A percentile compares a stretch with the other conserved stretches of the same genome.
Evolutionary conservation across 140 eudicot species (phyloP).

Genomic region (Ambrosia hybrid): DNA sequence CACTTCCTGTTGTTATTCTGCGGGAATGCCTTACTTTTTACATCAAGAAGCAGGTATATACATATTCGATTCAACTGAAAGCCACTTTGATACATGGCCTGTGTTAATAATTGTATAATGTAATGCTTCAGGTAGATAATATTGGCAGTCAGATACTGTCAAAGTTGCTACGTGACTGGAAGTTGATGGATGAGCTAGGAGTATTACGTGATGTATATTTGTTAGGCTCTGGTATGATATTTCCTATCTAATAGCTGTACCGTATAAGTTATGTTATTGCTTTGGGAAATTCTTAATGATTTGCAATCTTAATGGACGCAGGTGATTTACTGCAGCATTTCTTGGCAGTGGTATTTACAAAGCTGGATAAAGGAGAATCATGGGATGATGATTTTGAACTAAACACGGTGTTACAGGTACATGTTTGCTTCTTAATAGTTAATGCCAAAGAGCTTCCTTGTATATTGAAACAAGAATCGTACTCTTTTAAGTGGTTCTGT

Average conservation of each 20-base stretch:
- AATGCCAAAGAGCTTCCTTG: slow-evolving; percentile 6
- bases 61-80: neutral
- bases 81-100: slow-evolving; percentile 9
- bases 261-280: neutral
- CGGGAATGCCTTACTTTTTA: slow-evolving; percentile 79
- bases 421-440: slow-evolving; percentile 7
- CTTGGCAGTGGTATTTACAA: slow-evolving; percentile 66
- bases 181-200: slow-evolving; percentile 91
- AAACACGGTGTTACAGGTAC: slow-evolving; percentile 81
- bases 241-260: slow-evolving; percentile 19
- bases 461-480: neutral
- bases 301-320: slow-evolving; percentile 38
- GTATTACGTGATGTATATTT: slow-evolving; percentile 81
- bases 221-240: slow-evolving; percentile 95
- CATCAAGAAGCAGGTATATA: slow-evolving; percentile 82
- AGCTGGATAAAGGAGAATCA: slow-evolving; percentile 91
- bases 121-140: slow-evolving; percentile 68
- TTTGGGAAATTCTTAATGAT: slow-evolving; percentile 18
- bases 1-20: slow-evolving; percentile 77
- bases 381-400: slow-evolving; percentile 97
- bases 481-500: neutral
- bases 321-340: slow-evolving; percentile 99
- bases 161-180: slow-evolving; percentile 84
- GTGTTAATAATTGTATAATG: neutral
- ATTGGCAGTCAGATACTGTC: slow-evolving; percentile 85